These are phyloP conservation scores for Saitoella complicata DNA, from an alignment of 805 yeast genomes.

Conservation along the genomic window DNA sequence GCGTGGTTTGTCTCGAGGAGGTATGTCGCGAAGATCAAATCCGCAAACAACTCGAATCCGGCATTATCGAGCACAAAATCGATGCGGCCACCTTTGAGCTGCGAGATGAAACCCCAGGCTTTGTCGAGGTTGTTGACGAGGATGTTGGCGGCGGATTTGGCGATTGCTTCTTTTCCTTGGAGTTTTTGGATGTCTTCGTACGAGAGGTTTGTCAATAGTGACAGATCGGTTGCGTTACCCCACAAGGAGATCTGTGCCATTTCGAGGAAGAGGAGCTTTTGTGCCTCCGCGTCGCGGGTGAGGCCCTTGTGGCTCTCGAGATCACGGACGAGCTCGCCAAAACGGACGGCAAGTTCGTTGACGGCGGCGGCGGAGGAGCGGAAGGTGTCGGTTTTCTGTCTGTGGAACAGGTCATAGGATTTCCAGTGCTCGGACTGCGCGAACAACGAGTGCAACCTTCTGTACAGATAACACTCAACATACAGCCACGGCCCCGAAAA, in stretches of 20 bases:
- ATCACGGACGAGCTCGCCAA: slow-evolving; percentile 24
- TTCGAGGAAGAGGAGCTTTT: slow-evolving; percentile 45
- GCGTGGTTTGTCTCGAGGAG: slow-evolving; percentile 56
- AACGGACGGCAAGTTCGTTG: slow-evolving; percentile 59
- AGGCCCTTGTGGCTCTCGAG: not conserved
- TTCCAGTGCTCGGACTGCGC: slow-evolving; percentile 26
- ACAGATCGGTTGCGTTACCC: slow-evolving; percentile 97
- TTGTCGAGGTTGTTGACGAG: slow-evolving; percentile 13
- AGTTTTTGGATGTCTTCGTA: slow-evolving; percentile 77
- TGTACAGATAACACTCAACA: slow-evolving; percentile 72
- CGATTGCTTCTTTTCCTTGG: slow-evolving; percentile 80
- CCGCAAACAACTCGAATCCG: slow-evolving; percentile 92
- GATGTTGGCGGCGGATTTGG: slow-evolving; percentile 11
- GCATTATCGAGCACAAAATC: slow-evolving; percentile 32
- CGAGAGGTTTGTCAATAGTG: slow-evolving; percentile 67
- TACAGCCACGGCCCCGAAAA: slow-evolving; percentile 78
- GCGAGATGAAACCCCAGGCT: slow-evolving; percentile 10
- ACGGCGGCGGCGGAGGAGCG: slow-evolving; percentile 61
- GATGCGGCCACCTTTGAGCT: slow-evolving; percentile 10
- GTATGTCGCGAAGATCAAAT: slow-evolving; percentile 48
- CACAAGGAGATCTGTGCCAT: slow-evolving; percentile 78
- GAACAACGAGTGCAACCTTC: slow-evolving; percentile 25
- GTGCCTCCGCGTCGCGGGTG: slow-evolving; percentile 12
- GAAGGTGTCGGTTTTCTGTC: slow-evolving; percentile 60
- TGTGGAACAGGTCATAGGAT: slow-evolving; percentile 56